Percentiles rank a stretch among this genome's conserved stretches.
Evolutionary conservation across 768 basidiomycete species (phyloP).

Genomic region (Neoboletus brunneissimus): DNA sequence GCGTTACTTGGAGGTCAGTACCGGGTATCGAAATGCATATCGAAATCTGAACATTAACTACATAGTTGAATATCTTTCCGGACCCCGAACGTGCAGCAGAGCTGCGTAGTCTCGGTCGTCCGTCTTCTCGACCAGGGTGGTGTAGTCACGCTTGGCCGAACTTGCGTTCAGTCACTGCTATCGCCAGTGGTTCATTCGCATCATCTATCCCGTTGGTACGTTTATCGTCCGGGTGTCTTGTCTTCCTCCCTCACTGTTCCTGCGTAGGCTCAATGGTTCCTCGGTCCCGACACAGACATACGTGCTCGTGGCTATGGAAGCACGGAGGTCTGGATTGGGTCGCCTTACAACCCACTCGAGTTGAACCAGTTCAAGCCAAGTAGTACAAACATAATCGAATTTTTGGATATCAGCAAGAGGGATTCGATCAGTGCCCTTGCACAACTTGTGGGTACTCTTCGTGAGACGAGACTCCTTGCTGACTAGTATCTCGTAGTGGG

Average conservation of each 20-base stretch:
- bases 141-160: slow-evolving; percentile 12
- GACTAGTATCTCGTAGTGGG: slow-evolving; percentile 16
- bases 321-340: slow-evolving; percentile 10
- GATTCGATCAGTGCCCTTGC: background rate
- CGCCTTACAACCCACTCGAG: slow-evolving; percentile 4
- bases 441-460: slow-evolving; percentile 1
- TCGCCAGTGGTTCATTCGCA: slow-evolving; percentile 14
- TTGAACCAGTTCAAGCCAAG: slow-evolving; percentile 7
- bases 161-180: slow-evolving; percentile 5
- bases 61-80: slow-evolving; percentile 2
- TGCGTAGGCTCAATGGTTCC: slow-evolving; percentile 13
- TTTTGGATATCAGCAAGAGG: slow-evolving; percentile 11
- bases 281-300: slow-evolving; percentile 6
- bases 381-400: slow-evolving; percentile 5
- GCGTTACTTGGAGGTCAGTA: slow-evolving; percentile 1
- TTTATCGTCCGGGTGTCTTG: background rate
- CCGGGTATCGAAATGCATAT: background rate
- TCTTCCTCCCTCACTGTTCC: background rate
- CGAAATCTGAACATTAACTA: background rate
- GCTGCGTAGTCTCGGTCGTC: slow-evolving; percentile 11
- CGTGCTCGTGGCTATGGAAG: background rate
- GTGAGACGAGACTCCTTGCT: background rate
- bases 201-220: slow-evolving; percentile 10
- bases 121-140: slow-evolving; percentile 15
- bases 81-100: slow-evolving; percentile 9